Evolutionary conservation across 1,284 basidiomycete genomes (phyloP), one percentile per base, ranked within the genome.

Genomic region (Coriolopsis trogii): DNA sequence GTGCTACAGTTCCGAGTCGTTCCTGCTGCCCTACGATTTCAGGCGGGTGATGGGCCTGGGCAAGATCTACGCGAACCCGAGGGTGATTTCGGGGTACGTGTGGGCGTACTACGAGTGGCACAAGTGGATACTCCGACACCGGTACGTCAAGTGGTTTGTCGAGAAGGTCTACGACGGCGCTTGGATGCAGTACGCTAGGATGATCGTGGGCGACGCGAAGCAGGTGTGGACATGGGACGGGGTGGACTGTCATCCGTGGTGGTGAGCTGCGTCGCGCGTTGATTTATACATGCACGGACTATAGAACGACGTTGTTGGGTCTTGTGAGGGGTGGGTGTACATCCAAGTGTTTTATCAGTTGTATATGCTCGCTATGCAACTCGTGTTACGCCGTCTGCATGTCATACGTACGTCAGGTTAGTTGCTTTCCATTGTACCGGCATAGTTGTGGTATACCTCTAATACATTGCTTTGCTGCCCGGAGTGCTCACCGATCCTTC

Each of bases 1-100:
- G 49, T 84, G 82, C 63, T 77, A 73, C 59, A 77, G 77, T 33
- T 76, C 73, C 20, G 82, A 84, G 66, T 80, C 75, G 31, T 80
- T 82, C 67, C 61, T 80, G 42, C 68, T 79, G 15, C 77, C 77
- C 5, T 81, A 81, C 64, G 82, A 84, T 63, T 64, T 84, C 24
- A 74, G 82, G 51, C 73, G 80, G 3, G 52, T 77, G 26, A 74
- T 78, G 50, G 64, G 66, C 16, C 56, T 77, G 38, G 58, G 68
- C 28, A 68, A 68, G 25, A 75, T 81, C 47, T 71, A 68, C 58
- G 71, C 79, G 60, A 80, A 81, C 58, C 76, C 78, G 28, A 65
- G 62, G 26, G 76, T 78, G 25, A 65, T 70, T 44, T 67, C 64
- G 13, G 70, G 65, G 30, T 77, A 78, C 59, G 62, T 67, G 31